phyloP scores from a whole-genome alignment of 1,284 basidiomycete species.

The Naganishia albida region DNA sequence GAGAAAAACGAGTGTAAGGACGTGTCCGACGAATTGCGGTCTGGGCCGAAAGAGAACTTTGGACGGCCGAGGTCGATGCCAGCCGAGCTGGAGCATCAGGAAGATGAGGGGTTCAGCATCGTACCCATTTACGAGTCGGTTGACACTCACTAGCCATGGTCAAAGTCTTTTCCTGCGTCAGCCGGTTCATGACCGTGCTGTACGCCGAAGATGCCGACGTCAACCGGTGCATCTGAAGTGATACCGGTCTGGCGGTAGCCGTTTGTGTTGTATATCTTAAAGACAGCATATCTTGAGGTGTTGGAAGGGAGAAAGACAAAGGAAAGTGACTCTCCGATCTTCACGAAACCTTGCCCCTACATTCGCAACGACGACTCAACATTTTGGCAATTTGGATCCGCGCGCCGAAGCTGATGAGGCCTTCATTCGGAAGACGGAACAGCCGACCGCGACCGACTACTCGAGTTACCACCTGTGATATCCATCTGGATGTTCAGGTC shows the following conservation, averaged over 20 bases:
- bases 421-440: no score
- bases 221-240: neutral
- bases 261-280: constrained; percentile 12
- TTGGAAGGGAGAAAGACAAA: neutral
- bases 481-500: no score
- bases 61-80: neutral
- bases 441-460: no score
- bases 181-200: constrained; percentile 1
- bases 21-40: constrained; percentile 1
- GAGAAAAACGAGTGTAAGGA: neutral
- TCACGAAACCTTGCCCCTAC: neutral
- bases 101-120: neutral
- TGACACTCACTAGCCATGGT: neutral
- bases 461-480: no score
- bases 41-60: neutral
- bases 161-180: neutral
- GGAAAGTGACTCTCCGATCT: neutral
- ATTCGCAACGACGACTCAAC: constrained; percentile 12
- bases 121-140: neutral
- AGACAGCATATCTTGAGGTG: constrained; percentile 2
- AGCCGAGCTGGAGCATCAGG: neutral
- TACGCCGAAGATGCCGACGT: neutral
- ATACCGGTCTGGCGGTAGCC: neutral
- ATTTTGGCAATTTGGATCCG: constrained; percentile 21
- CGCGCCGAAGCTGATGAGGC: neutral